phyloP scores from a whole-genome alignment of 495 filamentous ascomycete genomes.

The Xylaria bambusicola region DNA sequence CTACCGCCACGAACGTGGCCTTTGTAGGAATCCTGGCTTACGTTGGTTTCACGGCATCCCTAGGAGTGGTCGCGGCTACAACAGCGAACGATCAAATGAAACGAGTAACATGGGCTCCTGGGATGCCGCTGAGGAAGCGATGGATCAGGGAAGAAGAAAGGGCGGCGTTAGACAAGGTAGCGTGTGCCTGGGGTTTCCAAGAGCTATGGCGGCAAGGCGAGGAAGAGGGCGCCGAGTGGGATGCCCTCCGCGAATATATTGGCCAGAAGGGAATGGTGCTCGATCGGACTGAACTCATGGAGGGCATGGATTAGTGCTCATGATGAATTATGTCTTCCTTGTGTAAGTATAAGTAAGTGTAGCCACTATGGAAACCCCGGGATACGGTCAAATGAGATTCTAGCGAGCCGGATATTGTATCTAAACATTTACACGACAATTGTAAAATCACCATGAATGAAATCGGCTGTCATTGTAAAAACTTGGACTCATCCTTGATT shows the following conservation, averaged over 20 bases:
- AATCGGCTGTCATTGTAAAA: too few relatives aligned
- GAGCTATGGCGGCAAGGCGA: slow-evolving; percentile 78
- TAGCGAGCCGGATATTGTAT: too few relatives aligned
- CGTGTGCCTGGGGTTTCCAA: slow-evolving; percentile 85
- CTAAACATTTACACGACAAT: too few relatives aligned
- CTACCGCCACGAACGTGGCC: slow-evolving; percentile 70
- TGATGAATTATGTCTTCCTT: neutral
- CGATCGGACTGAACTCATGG: slow-evolving; percentile 84
- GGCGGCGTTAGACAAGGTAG: slow-evolving; percentile 83
- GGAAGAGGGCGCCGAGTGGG: slow-evolving; percentile 89
- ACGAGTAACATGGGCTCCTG: slow-evolving; percentile 81
- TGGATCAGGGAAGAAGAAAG: slow-evolving; percentile 94
- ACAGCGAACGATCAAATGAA: slow-evolving; percentile 94
- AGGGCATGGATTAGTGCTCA: slow-evolving; percentile 72
- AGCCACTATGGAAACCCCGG: too few relatives aligned
- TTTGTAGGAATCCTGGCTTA: slow-evolving; percentile 83
- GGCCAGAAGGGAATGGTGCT: slow-evolving; percentile 82
- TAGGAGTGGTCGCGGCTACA: slow-evolving; percentile 80
- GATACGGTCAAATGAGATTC: too few relatives aligned
- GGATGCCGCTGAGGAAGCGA: slow-evolving; percentile 76
- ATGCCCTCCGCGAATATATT: slow-evolving; percentile 76
- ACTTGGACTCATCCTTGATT: too few relatives aligned
- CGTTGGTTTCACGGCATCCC: slow-evolving; percentile 70
- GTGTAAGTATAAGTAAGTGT: neutral
- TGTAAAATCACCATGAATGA: too few relatives aligned